Evolutionary conservation across 306 rosid genomes (phyloP).

Genomic region (Trifolium dubium): DNA sequence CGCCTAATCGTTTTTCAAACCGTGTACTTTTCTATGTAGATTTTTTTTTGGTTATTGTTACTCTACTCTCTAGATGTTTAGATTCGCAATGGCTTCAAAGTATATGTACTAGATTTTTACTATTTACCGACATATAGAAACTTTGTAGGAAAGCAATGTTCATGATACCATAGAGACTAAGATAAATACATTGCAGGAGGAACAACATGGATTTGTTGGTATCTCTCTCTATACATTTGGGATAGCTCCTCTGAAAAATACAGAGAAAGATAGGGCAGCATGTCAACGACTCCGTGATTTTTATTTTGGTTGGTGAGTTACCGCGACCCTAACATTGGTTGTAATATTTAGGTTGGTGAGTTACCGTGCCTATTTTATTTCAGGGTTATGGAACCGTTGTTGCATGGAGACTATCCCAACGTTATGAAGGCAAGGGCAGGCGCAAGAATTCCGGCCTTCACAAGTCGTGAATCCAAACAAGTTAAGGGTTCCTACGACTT

Average conservation of each 20-base stretch:
- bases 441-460: conserved; percentile 60
- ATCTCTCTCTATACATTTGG: conserved; percentile 49
- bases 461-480: conserved; percentile 47
- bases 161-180: neutral
- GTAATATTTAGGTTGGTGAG: conserved; percentile 59
- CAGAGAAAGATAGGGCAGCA: conserved; percentile 54
- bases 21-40: neutral
- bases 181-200: conserved; percentile 48
- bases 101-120: no score
- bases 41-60: no score
- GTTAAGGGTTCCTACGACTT: conserved; percentile 69
- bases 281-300: conserved; percentile 52
- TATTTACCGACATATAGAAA: neutral
- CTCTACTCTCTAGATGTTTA: neutral
- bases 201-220: conserved; percentile 71
- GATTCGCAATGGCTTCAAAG: neutral
- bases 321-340: neutral
- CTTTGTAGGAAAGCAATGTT: neutral
- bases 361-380: conserved; percentile 16
- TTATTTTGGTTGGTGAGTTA: conserved; percentile 57
- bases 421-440: conserved; percentile 60
- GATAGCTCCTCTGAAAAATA: conserved; percentile 50
- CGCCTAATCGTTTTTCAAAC: neutral
- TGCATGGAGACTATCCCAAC: conserved; percentile 67
- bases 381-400: conserved; percentile 71